These are phyloP conservation scores for Ceratobasidium sp. DNA, from an alignment of 1,284 basidiomycete species.

Conservation along the genomic window DNA sequence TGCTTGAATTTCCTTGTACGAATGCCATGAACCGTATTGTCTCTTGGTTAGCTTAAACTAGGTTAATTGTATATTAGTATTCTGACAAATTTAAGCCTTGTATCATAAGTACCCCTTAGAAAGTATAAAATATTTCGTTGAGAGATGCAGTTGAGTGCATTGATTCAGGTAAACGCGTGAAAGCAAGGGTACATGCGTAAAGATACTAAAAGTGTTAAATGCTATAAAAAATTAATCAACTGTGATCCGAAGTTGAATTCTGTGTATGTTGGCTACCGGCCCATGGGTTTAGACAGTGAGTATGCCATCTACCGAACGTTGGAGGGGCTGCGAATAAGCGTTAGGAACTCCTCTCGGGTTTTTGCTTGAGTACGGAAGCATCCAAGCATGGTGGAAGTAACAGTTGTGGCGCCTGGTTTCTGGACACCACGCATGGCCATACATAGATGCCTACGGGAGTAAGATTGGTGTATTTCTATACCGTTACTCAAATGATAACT, in stretches of 20 bases:
- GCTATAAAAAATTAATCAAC: neutral
- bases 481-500: constrained; percentile 58
- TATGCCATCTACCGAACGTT: constrained; percentile 11
- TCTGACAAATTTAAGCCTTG: neutral
- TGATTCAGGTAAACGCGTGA: neutral
- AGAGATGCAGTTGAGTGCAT: constrained; percentile 42
- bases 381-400: constrained; percentile 99
- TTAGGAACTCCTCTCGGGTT: constrained; percentile 95
- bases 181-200: constrained; percentile 12
- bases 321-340: constrained; percentile 70
- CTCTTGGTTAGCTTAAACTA: constrained; percentile 1
- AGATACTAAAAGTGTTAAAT: neutral
- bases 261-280: neutral
- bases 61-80: constrained; percentile 37
- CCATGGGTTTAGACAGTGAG: neutral
- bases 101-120: constrained; percentile 9
- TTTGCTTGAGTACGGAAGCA: constrained; percentile 98
- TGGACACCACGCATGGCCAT: constrained; percentile 99
- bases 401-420: constrained; percentile 95
- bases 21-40: constrained; percentile 8
- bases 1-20: constrained; percentile 20
- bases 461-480: constrained; percentile 9
- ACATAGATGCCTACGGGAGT: constrained; percentile 85
- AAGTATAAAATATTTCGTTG: neutral
- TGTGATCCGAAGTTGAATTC: constrained; percentile 42